Conservation (phyloP, 2,329 filamentous ascomycete species). For the Phoma sp. region DNA sequence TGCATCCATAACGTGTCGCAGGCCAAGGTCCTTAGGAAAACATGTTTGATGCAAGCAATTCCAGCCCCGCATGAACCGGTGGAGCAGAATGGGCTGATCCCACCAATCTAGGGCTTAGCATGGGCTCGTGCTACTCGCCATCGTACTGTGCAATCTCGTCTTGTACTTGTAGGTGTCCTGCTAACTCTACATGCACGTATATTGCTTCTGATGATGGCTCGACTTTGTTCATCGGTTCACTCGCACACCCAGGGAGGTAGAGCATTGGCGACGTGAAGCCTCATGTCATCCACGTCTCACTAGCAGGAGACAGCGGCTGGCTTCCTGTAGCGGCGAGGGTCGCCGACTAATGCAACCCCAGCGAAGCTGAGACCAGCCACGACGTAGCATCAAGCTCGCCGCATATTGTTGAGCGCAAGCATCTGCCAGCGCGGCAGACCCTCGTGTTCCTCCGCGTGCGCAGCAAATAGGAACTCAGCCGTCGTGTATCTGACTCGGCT, state of each 20-base stretch:
- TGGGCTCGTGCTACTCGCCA: background rate
- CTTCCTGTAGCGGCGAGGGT: background rate
- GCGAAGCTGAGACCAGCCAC: background rate
- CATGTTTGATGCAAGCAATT: slow-evolving; percentile 3
- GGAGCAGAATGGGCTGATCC: background rate
- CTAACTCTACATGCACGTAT: too few species aligned
- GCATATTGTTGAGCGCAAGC: background rate
- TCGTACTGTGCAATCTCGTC: background rate
- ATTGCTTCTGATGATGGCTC: background rate
- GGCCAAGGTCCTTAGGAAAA: slow-evolving; percentile 3
- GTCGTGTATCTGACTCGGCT: background rate
- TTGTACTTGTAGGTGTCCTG: background rate
- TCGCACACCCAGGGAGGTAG: background rate
- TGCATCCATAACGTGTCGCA: background rate
- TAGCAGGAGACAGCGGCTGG: background rate
- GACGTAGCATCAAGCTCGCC: background rate
- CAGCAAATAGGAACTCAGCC: background rate
- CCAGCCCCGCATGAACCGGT: background rate
- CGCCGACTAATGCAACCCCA: background rate
- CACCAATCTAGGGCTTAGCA: background rate
- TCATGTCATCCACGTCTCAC: background rate
- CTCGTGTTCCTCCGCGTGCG: background rate
- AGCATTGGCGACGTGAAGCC: background rate
- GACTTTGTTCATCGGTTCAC: background rate
- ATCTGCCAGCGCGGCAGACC: background rate